Evolutionary conservation across 345 rosid genomes (phyloP).

Genomic region (Euclidium syriacum): DNA sequence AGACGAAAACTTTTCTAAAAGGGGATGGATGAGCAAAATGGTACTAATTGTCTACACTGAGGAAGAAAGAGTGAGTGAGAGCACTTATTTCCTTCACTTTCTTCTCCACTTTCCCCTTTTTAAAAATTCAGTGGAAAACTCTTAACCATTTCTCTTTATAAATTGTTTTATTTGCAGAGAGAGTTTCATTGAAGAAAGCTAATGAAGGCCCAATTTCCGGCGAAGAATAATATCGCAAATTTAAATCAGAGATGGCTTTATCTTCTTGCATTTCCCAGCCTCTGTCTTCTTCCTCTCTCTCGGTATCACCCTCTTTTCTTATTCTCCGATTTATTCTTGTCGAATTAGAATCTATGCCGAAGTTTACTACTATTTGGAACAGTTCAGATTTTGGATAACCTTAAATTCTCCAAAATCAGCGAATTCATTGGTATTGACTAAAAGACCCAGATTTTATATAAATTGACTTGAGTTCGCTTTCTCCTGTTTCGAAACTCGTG

Average conservation of each 20-base stretch:
- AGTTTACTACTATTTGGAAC: neutral
- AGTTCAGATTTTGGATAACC: slow-evolving; percentile 15
- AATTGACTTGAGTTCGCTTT: neutral
- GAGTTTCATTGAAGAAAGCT: slow-evolving; percentile 7
- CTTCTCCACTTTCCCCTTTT: slow-evolving; percentile 18
- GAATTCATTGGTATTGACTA: neutral
- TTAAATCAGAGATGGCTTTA: slow-evolving; percentile 47
- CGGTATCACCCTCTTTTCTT: neutral
- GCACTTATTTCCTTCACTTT: neutral
- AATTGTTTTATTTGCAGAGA: neutral
- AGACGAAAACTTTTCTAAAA: neutral
- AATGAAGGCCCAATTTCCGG: slow-evolving; percentile 28
- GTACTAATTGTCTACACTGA: slow-evolving; percentile 12
- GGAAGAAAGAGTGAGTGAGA: slow-evolving; percentile 1
- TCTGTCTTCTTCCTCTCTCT: slow-evolving; percentile 31
- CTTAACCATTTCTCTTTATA: neutral
- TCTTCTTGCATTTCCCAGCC: slow-evolving; percentile 44
- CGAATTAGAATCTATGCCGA: neutral
- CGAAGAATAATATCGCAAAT: slow-evolving; percentile 15
- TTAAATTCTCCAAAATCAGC: neutral
- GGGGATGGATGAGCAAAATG: slow-evolving; percentile 1
- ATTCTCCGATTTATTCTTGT: slow-evolving; percentile 8
- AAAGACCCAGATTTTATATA: neutral
- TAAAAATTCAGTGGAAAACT: slow-evolving; percentile 20
- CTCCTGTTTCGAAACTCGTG: slow-evolving; percentile 7